These are phyloP conservation scores for Serpula lacrymans DNA, from an alignment of 768 basidiomycete genomes.

Conservation along the genomic window DNA sequence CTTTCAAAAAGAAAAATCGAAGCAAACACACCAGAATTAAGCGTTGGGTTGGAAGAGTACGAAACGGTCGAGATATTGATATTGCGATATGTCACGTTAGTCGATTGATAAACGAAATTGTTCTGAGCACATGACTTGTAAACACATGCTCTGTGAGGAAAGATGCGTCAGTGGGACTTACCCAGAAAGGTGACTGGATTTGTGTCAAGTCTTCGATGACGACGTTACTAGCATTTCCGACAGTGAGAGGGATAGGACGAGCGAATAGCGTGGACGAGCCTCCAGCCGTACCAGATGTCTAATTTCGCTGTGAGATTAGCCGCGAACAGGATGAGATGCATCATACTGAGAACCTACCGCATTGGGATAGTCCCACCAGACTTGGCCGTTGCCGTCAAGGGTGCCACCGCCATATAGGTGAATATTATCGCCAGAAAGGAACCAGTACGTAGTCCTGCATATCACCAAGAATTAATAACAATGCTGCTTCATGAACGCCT, in stretches of 20 bases:
- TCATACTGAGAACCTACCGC: slow-evolving; percentile 15
- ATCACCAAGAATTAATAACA: not conserved
- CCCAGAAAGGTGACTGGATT: slow-evolving; percentile 42
- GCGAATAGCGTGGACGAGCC: slow-evolving; percentile 42
- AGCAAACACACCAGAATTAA: slow-evolving; percentile 29
- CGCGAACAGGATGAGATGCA: slow-evolving; percentile 3
- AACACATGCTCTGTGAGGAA: not conserved
- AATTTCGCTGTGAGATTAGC: not conserved
- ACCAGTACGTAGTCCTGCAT: slow-evolving; percentile 37
- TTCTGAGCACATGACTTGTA: slow-evolving; percentile 15
- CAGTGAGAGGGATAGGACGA: slow-evolving; percentile 41
- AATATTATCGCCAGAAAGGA: slow-evolving; percentile 33
- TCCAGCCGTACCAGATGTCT: slow-evolving; percentile 37
- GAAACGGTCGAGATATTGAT: slow-evolving; percentile 36
- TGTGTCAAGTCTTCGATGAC: slow-evolving; percentile 36
- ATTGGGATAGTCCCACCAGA: slow-evolving; percentile 33
- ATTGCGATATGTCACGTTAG: slow-evolving; percentile 37
- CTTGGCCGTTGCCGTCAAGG: slow-evolving; percentile 46
- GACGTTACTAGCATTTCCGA: slow-evolving; percentile 41
- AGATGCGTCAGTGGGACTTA: too few species aligned
- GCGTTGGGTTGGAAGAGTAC: slow-evolving; percentile 29
- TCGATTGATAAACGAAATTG: slow-evolving; percentile 41
- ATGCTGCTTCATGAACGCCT: not conserved
- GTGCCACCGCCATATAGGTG: slow-evolving; percentile 43
- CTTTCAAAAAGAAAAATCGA: too few species aligned